Evolutionary conservation across 805 yeast genomes (phyloP), one percentile per base, ranked within the genome.

Genomic region (Dipodascopsis tothii): DNA sequence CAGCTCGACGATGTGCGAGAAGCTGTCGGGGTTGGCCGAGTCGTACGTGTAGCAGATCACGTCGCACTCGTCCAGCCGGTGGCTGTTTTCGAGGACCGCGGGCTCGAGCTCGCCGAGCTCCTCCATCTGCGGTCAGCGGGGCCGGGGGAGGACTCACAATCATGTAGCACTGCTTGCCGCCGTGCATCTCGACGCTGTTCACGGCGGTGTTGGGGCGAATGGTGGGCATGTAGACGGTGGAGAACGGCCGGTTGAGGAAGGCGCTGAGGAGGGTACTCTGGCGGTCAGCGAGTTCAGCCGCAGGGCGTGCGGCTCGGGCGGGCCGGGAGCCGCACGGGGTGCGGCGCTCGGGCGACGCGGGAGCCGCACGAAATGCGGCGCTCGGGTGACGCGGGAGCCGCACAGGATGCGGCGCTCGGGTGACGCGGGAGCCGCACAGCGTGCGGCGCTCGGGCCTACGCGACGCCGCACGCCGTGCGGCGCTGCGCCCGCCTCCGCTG

Each of bases 11-110:
- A 88, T 65, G 59, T 84, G 78, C 42, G 87, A 84, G 61, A 92
- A 92, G 35, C 95, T 84, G 43, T 90, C 94, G 0, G 99, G 96
- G 59, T 92, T 96, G 0, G 96, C 81, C 0, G 96, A 86, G 60
- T 92, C 99, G 62, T 92, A 92, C 0, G 87, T 73, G 57, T 84
- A 73, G 62, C 97, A 92, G 1, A 92, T 60, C 2, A 87, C 95
- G 61, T 92, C 99, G 64, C 97, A 92, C 40, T 81, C 82, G 43
- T 82, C 84, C 6, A 90, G 61, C 40, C 86, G 72, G 14, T 67
- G 60, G 30, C 71, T 72, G 59, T 88, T 85, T 39, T 78, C 90
- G 20, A 90, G 61, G 3, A 87, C 77, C 0, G 92, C 94, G 0
- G 84, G 78, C 59, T 85, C 95, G 23, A 83, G 66, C 50, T 84